These are phyloP conservation scores for Allantophomopsis lycopodina DNA, from an alignment of 2,329 filamentous ascomycete species.

Conservation along the genomic window DNA sequence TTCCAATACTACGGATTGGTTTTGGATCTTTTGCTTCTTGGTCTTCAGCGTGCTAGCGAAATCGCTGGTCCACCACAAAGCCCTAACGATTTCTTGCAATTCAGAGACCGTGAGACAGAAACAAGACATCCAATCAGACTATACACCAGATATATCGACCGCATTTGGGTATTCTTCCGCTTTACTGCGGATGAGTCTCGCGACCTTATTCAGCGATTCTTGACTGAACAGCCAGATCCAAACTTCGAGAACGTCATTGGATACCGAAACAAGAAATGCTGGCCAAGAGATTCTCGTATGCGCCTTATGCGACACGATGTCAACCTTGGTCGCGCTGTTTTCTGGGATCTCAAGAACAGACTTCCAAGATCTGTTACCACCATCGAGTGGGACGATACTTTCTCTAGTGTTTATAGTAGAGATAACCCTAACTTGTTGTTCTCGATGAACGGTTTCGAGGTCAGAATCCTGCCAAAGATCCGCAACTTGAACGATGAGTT, in stretches of 20 bases:
- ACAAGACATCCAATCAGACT: slow-evolving; percentile 87
- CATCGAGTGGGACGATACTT: slow-evolving; percentile 98
- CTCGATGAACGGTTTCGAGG: slow-evolving; percentile 97
- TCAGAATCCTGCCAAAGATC: slow-evolving; percentile 88
- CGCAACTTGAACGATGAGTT: slow-evolving; percentile 95
- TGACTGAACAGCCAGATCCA: slow-evolving; percentile 95
- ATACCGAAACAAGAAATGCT: slow-evolving; percentile 99
- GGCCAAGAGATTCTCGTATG: slow-evolving; percentile 96
- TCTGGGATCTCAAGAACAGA: slow-evolving; percentile 98
- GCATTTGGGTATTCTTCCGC: slow-evolving; percentile 94
- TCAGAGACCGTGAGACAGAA: slow-evolving; percentile 85
- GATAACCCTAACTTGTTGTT: slow-evolving; percentile 96
- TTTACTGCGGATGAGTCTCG: slow-evolving; percentile 90
- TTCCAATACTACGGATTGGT: slow-evolving; percentile 98
- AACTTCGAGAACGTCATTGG: slow-evolving; percentile 99
- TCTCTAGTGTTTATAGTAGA: slow-evolving; percentile 92
- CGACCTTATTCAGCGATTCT: slow-evolving; percentile 91
- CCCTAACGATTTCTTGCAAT: slow-evolving; percentile 96
- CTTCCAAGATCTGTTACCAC: slow-evolving; percentile 90
- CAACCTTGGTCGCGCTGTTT: slow-evolving; percentile 90
- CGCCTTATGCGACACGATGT: slow-evolving; percentile 97
- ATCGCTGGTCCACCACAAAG: slow-evolving; percentile 88
- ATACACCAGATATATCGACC: slow-evolving; percentile 97
- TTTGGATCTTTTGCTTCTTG: slow-evolving; percentile 81
- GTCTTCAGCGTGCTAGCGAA: slow-evolving; percentile 91